These are phyloP conservation scores for Sherardia arvensis DNA, from an alignment of 257 asterid genomes.

Conservation along the genomic window DNA sequence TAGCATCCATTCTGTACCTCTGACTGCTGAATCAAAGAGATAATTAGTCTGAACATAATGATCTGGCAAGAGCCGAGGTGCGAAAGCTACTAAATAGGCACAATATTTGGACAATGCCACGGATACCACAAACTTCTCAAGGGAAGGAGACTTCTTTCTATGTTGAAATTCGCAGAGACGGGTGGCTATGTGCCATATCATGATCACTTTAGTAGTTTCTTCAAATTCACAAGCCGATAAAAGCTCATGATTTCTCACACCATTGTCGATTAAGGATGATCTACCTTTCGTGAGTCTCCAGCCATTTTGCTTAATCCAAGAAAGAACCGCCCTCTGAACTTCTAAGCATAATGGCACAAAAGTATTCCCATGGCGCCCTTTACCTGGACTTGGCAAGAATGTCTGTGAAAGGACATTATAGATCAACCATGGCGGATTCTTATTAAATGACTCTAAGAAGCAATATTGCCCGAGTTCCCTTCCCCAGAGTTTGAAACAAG, in stretches of 20 bases:
- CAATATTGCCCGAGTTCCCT: neutral
- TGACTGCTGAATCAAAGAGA: neutral
- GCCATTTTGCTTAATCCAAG: neutral
- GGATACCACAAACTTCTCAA: neutral
- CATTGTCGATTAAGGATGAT: neutral
- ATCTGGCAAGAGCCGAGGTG: conserved; percentile 1
- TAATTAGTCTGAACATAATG: neutral
- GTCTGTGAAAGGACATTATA: neutral
- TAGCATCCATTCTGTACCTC: neutral
- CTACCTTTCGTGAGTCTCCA: neutral
- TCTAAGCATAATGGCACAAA: neutral
- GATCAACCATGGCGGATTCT: neutral
- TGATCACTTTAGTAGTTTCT: neutral
- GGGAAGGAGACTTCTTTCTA: too few species aligned
- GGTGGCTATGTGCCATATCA: conserved; percentile 8
- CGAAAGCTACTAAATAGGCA: conserved; percentile 1
- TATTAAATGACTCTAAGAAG: neutral
- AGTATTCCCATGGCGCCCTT: neutral
- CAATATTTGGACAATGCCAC: neutral
- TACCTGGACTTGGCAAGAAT: neutral
- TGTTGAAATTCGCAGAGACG: neutral
- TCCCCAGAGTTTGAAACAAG: conserved; percentile 2
- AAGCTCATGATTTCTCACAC: neutral
- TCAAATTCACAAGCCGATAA: neutral
- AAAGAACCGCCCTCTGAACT: neutral